These are phyloP conservation scores for Hagleromyces aurorensis DNA, from an alignment of 805 yeast genomes.

Conservation along the genomic window DNA sequence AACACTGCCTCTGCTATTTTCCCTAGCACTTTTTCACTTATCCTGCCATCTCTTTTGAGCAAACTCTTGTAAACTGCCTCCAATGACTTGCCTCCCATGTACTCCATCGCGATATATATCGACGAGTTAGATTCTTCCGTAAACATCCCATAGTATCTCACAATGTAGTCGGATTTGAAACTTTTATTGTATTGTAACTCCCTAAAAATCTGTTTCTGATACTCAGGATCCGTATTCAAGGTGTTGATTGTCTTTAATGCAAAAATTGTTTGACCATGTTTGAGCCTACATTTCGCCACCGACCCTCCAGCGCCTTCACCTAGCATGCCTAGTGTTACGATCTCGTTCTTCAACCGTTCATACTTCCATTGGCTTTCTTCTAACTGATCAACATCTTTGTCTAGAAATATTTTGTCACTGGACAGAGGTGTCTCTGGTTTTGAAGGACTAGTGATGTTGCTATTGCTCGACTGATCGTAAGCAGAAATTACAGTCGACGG, in stretches of 20 bases:
- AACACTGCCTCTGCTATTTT: constrained; percentile 82
- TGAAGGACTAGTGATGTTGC: constrained; percentile 10
- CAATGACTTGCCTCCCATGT: constrained; percentile 86
- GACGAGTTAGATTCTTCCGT: constrained; percentile 66
- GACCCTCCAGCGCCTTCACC: constrained; percentile 97
- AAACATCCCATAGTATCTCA: constrained; percentile 88
- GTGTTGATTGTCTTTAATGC: constrained; percentile 60
- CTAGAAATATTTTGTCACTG: constrained; percentile 1
- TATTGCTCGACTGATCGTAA: constrained; percentile 15
- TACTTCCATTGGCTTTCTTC: constrained; percentile 71
- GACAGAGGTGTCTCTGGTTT: constrained; percentile 3
- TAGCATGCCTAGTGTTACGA: constrained; percentile 58
- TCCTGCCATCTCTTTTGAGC: constrained; percentile 66
- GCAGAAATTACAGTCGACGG: constrained; percentile 20
- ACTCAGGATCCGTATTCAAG: constrained; percentile 57
- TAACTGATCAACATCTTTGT: constrained; percentile 43
- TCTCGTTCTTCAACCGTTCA: constrained; percentile 43
- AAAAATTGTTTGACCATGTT: constrained; percentile 54
- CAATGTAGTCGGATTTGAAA: constrained; percentile 79
- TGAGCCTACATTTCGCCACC: constrained; percentile 69
- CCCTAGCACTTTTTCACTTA: constrained; percentile 89
- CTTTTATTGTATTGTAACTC: constrained; percentile 83
- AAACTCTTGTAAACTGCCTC: constrained; percentile 86
- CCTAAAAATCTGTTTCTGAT: constrained; percentile 83
- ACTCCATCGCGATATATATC: constrained; percentile 94